phyloP scores from a whole-genome alignment of 345 rosid genomes.

The Hibiscus syriacus region DNA sequence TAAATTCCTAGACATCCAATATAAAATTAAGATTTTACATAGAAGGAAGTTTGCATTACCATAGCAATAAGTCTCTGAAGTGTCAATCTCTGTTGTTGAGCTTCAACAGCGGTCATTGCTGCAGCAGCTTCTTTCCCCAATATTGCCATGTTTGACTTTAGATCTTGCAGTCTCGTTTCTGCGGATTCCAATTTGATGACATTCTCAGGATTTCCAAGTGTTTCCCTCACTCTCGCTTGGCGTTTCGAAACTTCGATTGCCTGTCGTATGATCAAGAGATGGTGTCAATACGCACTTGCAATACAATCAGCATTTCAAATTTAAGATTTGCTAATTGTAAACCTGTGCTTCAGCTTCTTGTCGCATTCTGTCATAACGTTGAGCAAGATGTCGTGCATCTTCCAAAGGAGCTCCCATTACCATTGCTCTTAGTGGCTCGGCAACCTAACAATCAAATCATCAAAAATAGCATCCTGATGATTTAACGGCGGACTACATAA shows the following conservation, averaged over 20 bases:
- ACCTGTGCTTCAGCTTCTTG: conserved; percentile 98
- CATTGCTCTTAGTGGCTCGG: conserved; percentile 95
- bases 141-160: conserved; percentile 61
- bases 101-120: conserved; percentile 89
- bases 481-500: background rate
- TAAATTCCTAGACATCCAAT: background rate
- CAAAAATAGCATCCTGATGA: conserved; percentile 11
- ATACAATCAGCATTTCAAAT: background rate
- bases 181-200: conserved; percentile 68
- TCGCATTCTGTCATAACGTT: conserved; percentile 84
- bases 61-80: conserved; percentile 83
- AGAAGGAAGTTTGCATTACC: conserved; percentile 35
- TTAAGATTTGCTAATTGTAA: conserved; percentile 4
- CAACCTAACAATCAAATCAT: conserved; percentile 47
- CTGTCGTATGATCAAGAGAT: conserved; percentile 41
- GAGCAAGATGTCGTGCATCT: conserved; percentile 96
- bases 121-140: conserved; percentile 87
- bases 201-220: conserved; percentile 58
- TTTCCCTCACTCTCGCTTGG: conserved; percentile 69
- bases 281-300: background rate
- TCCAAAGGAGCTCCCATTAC: conserved; percentile 91
- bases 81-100: conserved; percentile 87
- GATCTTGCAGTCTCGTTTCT: conserved; percentile 70
- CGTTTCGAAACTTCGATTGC: conserved; percentile 84
- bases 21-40: background rate